phyloP scores from a whole-genome alignment of 257 asterid genomes.

The Nicotiana otophora region DNA sequence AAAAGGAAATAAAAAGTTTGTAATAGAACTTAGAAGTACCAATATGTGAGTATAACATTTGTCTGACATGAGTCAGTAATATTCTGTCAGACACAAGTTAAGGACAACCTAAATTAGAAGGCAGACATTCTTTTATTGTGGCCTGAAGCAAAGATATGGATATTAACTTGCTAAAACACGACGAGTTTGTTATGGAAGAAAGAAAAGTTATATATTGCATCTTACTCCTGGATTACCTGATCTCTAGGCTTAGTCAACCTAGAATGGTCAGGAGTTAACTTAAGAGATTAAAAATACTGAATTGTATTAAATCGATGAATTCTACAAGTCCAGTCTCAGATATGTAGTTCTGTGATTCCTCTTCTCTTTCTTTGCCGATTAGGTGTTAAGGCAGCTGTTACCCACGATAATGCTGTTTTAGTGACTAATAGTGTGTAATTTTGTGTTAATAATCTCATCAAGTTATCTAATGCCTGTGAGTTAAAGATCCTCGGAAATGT shows the following conservation, averaged over 20 bases:
- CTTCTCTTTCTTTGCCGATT: not conserved
- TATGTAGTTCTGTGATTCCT: not conserved
- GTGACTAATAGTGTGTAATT: not conserved
- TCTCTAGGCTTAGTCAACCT: not conserved
- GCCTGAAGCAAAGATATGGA: not conserved
- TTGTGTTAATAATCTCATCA: not conserved
- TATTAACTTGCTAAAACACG: not conserved
- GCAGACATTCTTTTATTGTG: not conserved
- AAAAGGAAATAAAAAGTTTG: not conserved
- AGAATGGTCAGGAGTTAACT: not conserved
- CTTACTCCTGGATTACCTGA: not conserved
- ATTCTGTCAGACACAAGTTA: not conserved
- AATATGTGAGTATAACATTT: not conserved
- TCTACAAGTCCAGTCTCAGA: not conserved
- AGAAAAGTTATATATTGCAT: not conserved
- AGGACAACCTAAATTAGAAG: too few species aligned
- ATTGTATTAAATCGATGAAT: not conserved
- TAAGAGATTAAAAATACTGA: not conserved
- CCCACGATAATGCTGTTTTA: not conserved
- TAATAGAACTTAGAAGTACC: not conserved
- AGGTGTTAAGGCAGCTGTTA: not conserved
- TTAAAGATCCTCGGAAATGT: not conserved
- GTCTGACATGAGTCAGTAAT: not conserved
- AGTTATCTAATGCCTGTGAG: not conserved
- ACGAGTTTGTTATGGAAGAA: not conserved